Evolutionary conservation across 257 asterid species (phyloP).

Genomic region (Anisodus acutangulus): DNA sequence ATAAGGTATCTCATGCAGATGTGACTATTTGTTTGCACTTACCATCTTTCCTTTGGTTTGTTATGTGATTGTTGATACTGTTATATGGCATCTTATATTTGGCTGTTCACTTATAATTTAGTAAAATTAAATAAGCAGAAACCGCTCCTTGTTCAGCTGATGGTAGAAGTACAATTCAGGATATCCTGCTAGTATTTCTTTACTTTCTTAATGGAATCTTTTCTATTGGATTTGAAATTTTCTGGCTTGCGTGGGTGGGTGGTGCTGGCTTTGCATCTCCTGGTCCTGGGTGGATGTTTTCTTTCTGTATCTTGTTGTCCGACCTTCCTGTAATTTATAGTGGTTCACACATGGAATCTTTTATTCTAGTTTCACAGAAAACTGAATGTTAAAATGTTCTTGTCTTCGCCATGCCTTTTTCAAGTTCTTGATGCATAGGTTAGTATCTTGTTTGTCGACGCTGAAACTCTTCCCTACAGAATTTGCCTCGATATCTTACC

Average conservation of each 20-base stretch:
- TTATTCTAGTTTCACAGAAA: not conserved
- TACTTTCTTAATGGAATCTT: slow-evolving; percentile 8
- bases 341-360: slow-evolving; percentile 11
- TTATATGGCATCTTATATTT: not conserved
- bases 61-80: not conserved
- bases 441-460: slow-evolving; percentile 23
- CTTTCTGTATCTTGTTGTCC: not conserved
- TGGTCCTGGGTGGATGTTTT: not conserved
- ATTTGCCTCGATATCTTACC: slow-evolving; percentile 43
- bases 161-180: not conserved
- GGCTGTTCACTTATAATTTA: not conserved
- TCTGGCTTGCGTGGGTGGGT: not conserved
- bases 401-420: not conserved
- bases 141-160: not conserved
- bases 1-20: not conserved
- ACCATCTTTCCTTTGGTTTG: not conserved
- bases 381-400: not conserved
- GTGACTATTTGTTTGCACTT: not conserved
- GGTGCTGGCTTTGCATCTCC: slow-evolving; percentile 12
- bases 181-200: not conserved
- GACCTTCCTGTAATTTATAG: not conserved
- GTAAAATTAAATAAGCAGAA: slow-evolving; percentile 12
- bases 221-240: not conserved
- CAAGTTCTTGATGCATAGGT: not conserved
- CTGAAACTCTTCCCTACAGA: slow-evolving; percentile 35